These are phyloP conservation scores for Brasenia schreberi DNA, from an alignment of 164 flowering plant genomes.

Conservation along the genomic window DNA sequence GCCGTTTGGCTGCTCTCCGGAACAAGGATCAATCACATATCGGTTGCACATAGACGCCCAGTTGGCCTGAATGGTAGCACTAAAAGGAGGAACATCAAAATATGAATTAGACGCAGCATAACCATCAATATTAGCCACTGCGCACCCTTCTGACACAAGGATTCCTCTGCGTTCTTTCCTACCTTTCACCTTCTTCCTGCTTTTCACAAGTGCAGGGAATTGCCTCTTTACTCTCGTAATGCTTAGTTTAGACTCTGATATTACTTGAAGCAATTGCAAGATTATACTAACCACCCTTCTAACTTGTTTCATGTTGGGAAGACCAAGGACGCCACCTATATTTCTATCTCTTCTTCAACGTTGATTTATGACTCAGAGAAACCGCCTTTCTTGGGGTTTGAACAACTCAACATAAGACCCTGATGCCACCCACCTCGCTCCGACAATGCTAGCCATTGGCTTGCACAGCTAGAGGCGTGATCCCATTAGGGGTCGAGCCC, in stretches of 20 bases:
- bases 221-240: neutral
- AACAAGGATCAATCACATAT: no score
- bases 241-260: neutral
- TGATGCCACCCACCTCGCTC: neutral
- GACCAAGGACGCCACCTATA: neutral
- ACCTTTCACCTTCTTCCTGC: neutral
- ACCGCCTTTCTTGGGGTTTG: neutral
- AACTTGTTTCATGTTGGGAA: neutral
- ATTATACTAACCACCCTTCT: neutral
- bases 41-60: no score
- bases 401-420: neutral
- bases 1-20: no score
- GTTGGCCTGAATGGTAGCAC: no score
- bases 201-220: neutral
- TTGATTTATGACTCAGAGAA: neutral
- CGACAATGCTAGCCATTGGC: no score
- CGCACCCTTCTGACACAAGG: neutral
- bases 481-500: no score
- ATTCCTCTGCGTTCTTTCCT: no score
- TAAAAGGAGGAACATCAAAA: no score
- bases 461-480: no score
- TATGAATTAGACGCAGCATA: neutral
- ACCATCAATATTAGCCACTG: neutral
- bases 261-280: neutral
- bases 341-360: no score